phyloP scores from a whole-genome alignment of 192 early-diverging fungal species.

The Allomyces arbusculus region DNA sequence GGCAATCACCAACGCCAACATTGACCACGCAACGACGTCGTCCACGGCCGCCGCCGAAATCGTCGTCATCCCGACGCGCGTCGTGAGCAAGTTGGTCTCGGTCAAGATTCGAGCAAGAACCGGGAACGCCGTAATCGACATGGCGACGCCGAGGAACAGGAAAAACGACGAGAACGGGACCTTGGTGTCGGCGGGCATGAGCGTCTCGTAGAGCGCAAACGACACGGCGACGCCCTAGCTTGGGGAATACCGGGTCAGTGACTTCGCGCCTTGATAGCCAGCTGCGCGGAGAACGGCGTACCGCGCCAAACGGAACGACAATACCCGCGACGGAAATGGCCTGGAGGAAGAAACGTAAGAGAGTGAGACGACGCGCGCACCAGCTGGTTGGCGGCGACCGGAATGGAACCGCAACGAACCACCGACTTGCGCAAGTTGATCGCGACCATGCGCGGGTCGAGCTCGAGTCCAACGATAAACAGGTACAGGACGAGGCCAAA shows the following conservation, averaged over 20 bases:
- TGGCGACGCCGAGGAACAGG: constrained; percentile 73
- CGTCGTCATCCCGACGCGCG: constrained; percentile 61
- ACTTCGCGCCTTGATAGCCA: too few species aligned
- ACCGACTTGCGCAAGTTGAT: constrained; percentile 29
- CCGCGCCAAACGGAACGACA: constrained; percentile 54
- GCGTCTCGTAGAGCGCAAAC: constrained; percentile 40
- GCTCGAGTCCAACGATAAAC: constrained; percentile 72
- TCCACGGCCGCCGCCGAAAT: constrained; percentile 71
- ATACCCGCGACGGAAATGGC: constrained; percentile 63
- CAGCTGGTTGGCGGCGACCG: too few species aligned
- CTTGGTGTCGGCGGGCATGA: constrained; percentile 16
- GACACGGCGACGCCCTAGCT: constrained; percentile 25
- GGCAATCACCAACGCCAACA: constrained; percentile 12
- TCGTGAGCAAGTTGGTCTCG: constrained; percentile 61
- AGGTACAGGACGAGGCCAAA: constrained; percentile 76
- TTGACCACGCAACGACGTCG: constrained; percentile 71
- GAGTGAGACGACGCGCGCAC: constrained; percentile 2
- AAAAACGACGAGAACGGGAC: constrained; percentile 45
- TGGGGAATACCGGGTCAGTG: too few species aligned
- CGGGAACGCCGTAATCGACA: constrained; percentile 55
- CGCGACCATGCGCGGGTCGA: constrained; percentile 41
- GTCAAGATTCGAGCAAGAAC: constrained; percentile 86
- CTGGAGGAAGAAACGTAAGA: not conserved
- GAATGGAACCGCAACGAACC: not conserved
- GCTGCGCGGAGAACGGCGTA: constrained; percentile 8